These are phyloP conservation scores for Viola pubescens DNA, from an alignment of 441 rosid genomes.

Conservation along the genomic window DNA sequence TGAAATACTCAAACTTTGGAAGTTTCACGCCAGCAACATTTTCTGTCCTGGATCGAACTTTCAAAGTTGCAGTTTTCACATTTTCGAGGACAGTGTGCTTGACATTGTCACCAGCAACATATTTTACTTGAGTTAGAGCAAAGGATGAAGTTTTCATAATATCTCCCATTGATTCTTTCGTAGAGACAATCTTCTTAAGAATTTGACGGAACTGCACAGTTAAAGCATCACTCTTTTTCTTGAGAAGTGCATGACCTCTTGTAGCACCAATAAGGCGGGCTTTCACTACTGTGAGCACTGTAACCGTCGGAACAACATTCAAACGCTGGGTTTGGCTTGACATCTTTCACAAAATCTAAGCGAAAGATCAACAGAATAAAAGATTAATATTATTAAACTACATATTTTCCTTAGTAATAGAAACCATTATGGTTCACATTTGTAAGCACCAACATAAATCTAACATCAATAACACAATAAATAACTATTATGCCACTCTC, in stretches of 20 bases:
- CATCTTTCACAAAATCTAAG: conserved; percentile 41
- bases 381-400: too few species aligned
- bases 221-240: conserved; percentile 94
- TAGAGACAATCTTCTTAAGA: conserved; percentile 69
- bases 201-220: conserved; percentile 82
- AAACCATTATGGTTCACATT: too few species aligned
- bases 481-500: too few species aligned
- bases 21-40: conserved; percentile 89
- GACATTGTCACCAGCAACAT: conserved; percentile 84
- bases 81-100: conserved; percentile 74
- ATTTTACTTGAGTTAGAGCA: conserved; percentile 74
- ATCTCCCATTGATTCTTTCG: conserved; percentile 87
- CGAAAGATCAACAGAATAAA: too few species aligned
- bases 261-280: conserved; percentile 88
- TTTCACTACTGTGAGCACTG: conserved; percentile 78
- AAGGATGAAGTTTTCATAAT: conserved; percentile 81
- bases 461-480: too few species aligned
- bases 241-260: conserved; percentile 91
- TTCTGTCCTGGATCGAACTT: conserved; percentile 71
- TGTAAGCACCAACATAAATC: too few species aligned
- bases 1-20: conserved; percentile 74
- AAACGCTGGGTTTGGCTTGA: conserved; percentile 70
- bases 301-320: conserved; percentile 87
- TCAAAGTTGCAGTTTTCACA: conserved; percentile 68
- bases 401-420: too few species aligned